Evolutionary conservation across 208 protist genomes (phyloP), one percentile per base, ranked within the genome.

Genomic region (Leishmania martiniquensis): DNA sequence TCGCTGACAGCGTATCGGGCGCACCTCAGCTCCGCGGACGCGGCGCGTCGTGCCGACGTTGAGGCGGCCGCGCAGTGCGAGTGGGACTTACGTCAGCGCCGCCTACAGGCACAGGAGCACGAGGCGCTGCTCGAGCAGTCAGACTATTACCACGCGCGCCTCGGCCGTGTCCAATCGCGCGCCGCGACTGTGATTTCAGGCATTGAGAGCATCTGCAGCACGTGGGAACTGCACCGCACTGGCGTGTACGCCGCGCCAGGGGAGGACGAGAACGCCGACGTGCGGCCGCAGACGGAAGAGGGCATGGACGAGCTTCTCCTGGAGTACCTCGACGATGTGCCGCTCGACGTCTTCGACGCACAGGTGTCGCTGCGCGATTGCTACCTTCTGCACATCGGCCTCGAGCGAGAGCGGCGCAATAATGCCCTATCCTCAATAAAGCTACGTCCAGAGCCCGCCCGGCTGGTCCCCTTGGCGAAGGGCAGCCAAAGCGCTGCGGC

Each of bases 231-330:
- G 34, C 87, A 93, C 66, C 62, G 86, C 42, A 73, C 85, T 4
- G 89, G 89, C 39, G 78, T 88, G 7, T 93, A 86, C 75, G 76
- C 85, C 44, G 42, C 39, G 22, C 65, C 71, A 7, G 55, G 17
- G 29, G 17, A 74, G 42, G 62, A 72, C 72, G 2, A 60, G 12
- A 52, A 65, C n/a, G 54, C 54, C 65, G 39, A 72, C 45, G 55
- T 37, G n/a, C 39, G 44, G 15, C 68, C 12, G 47, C 75, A 34
- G 76, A 10, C 55, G 69, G 68, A 79, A n/a, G 7, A 60, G 10
- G 81, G 87, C 32, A 84, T 88, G 42, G 90, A 95, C 69, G 90
- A 95, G 49, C 63, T 73, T 12, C 82, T 97, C 34, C 74, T 97
- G 47, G 78, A 76, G 1, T 97, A 91, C 76, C 73, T 97, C 12